Evolutionary conservation across 306 rosid genomes (phyloP).

Genomic region (Dicorynia guianensis): DNA sequence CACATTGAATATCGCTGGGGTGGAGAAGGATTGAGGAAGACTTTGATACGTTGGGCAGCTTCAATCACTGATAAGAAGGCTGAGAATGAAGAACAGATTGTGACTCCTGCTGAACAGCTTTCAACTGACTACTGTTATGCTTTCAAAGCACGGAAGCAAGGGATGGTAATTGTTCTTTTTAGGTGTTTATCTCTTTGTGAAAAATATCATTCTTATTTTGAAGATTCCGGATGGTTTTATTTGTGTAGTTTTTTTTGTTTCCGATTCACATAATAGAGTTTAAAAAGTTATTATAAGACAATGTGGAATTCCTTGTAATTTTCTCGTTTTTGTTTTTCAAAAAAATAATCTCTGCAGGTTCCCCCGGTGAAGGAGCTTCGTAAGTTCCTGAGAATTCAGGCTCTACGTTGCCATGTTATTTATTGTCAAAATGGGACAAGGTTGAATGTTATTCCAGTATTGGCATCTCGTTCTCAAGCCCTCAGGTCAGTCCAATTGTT

Average conservation of each 20-base stretch:
- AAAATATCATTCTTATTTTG: constrained; percentile 28
- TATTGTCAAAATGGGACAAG: constrained; percentile 91
- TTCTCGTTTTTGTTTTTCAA: background rate
- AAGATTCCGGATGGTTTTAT: constrained; percentile 24
- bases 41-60: constrained; percentile 86
- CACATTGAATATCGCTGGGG: constrained; percentile 98
- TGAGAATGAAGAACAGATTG: constrained; percentile 58
- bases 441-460: constrained; percentile 87
- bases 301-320: background rate
- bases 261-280: background rate
- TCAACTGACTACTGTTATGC: constrained; percentile 96
- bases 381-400: constrained; percentile 87
- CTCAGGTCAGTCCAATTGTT: constrained; percentile 66
- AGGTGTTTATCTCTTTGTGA: constrained; percentile 28
- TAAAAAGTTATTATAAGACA: background rate
- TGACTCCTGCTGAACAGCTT: constrained; percentile 77
- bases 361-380: constrained; percentile 91
- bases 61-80: constrained; percentile 67
- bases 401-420: constrained; percentile 93
- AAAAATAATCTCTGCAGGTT: constrained; percentile 50
- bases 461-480: constrained; percentile 98
- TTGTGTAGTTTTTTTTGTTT: constrained; percentile 19
- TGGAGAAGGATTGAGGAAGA: constrained; percentile 97
- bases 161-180: constrained; percentile 60
- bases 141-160: constrained; percentile 76